These are phyloP conservation scores for Xeromyces bisporus DNA, from an alignment of 495 filamentous ascomycete genomes.

Conservation along the genomic window DNA sequence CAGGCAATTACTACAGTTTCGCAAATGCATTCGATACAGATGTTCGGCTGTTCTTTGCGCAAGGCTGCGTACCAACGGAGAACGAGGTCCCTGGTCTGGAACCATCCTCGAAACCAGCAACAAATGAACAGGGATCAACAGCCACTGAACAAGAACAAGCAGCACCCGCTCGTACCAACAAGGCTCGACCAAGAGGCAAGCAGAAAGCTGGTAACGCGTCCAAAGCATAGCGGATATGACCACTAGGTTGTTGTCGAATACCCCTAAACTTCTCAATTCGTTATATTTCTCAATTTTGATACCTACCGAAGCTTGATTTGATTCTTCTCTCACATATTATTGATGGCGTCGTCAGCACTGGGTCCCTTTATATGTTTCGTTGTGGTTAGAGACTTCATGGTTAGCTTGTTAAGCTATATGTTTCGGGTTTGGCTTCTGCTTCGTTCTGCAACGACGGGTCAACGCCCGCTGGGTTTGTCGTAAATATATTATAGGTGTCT, in stretches of 20 bases:
- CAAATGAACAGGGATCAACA: slow-evolving; percentile 15
- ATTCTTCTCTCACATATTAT: neutral
- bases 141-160: slow-evolving; percentile 3
- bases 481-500: slow-evolving; percentile 1
- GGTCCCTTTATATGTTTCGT: slow-evolving; percentile 3
- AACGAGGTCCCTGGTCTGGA: slow-evolving; percentile 12
- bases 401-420: no score
- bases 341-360: neutral
- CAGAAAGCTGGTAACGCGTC: slow-evolving; percentile 15
- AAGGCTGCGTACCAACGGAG: slow-evolving; percentile 43
- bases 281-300: no score
- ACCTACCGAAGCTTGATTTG: no score
- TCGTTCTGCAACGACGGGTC: no score
- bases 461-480: no score
- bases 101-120: slow-evolving; percentile 12
- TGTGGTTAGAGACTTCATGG: no score
- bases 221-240: slow-evolving; percentile 1
- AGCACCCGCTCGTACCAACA: slow-evolving; percentile 7
- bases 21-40: slow-evolving; percentile 47
- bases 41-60: slow-evolving; percentile 72
- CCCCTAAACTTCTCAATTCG: no score
- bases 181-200: slow-evolving; percentile 26
- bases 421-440: no score
- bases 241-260: no score
- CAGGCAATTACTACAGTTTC: slow-evolving; percentile 78